Conservation (phyloP, 495 filamentous ascomycete species). For the Neurospora sp. region DNA sequence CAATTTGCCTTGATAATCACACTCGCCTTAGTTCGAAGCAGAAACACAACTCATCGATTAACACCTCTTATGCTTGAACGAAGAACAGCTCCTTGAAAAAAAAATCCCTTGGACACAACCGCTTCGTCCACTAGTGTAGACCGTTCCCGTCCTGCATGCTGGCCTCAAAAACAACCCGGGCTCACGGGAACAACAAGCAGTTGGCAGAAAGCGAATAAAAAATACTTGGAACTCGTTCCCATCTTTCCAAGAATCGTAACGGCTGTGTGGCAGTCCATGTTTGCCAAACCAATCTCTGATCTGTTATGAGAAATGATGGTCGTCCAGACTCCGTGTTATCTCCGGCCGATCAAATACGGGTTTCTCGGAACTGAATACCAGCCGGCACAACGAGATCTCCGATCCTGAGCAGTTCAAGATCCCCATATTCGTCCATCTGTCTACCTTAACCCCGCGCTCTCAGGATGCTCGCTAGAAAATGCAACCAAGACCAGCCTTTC, state of each 20-base stretch:
- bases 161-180: not conserved
- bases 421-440: too few relatives aligned
- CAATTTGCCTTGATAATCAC: not conserved
- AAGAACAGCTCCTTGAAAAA: not conserved
- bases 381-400: not conserved
- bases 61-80: not conserved
- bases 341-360: not conserved
- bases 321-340: not conserved
- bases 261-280: not conserved
- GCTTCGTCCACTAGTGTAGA: too few relatives aligned
- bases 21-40: not conserved
- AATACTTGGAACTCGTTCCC: not conserved
- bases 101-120: not conserved
- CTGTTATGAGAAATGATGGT: too few relatives aligned
- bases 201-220: not conserved
- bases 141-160: not conserved
- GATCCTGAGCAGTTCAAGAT: too few relatives aligned
- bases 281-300: too few relatives aligned
- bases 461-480: not conserved
- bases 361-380: not conserved
- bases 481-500: not conserved
- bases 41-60: too few relatives aligned
- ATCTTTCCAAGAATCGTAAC: not conserved
- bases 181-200: not conserved
- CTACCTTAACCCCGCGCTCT: not conserved